Conservation (phyloP, 441 rosid genomes). For the Dalechampia spathulata region DNA sequence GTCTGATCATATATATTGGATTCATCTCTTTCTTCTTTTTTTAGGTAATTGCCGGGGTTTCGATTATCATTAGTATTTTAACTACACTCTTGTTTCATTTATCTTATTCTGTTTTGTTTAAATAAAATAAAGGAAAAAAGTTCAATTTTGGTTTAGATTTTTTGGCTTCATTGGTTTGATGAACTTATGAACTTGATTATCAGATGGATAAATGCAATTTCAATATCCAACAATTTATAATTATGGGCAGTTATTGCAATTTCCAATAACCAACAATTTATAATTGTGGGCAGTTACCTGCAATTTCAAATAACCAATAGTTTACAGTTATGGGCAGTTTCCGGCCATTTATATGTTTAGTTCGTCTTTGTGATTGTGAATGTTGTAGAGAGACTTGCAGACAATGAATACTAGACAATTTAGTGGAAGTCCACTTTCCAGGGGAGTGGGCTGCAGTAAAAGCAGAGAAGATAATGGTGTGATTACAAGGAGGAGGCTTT, state of each 20-base stretch:
- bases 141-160: too few relatives aligned
- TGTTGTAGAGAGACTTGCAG: background rate
- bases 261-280: background rate
- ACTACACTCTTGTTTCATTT: too few relatives aligned
- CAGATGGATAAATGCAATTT: too few relatives aligned
- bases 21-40: too few relatives aligned
- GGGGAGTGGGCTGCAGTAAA: slow-evolving; percentile 26
- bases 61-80: too few relatives aligned
- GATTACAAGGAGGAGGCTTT: slow-evolving; percentile 15
- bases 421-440: slow-evolving; percentile 24
- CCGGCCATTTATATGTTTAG: background rate
- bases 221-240: too few relatives aligned
- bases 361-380: background rate
- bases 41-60: too few relatives aligned
- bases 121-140: too few relatives aligned
- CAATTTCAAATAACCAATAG: background rate
- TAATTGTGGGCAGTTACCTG: background rate
- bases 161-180: too few relatives aligned
- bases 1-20: too few relatives aligned
- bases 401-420: slow-evolving; percentile 38
- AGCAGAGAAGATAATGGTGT: slow-evolving; percentile 15
- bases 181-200: too few relatives aligned
- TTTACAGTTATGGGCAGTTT: background rate
- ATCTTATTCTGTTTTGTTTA: too few relatives aligned
- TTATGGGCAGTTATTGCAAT: background rate